Conservation (phyloP, 768 basidiomycete genomes). For the Tremella fuciformis region DNA sequence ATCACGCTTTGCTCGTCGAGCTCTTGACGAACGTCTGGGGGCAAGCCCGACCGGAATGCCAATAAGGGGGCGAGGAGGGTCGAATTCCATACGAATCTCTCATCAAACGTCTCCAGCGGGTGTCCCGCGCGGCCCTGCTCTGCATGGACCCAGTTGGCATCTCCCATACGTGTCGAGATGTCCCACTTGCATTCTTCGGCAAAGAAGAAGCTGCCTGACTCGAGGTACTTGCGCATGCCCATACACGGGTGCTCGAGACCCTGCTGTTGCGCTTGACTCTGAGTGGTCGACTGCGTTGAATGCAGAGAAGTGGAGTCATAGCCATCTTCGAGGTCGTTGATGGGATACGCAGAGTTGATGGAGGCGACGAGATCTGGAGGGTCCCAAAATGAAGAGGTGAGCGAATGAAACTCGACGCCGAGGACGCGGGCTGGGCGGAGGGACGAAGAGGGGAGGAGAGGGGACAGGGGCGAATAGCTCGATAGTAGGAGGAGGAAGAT, state of each 20-base stretch:
- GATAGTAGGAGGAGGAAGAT: conserved; percentile 81
- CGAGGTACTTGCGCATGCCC: conserved; percentile 83
- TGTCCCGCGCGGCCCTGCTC: conserved; percentile 33
- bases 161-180: conserved; percentile 74
- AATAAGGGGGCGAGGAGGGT: conserved; percentile 81
- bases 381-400: conserved; percentile 83
- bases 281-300: conserved; percentile 48
- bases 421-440: conserved; percentile 70
- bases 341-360: background rate
- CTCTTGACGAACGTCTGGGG: conserved; percentile 65
- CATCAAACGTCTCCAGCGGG: conserved; percentile 45
- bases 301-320: conserved; percentile 14
- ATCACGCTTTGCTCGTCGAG: conserved; percentile 62
- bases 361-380: conserved; percentile 53
- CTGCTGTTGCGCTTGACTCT: conserved; percentile 44
- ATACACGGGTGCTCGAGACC: conserved; percentile 79
- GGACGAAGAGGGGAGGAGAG: conserved; percentile 58
- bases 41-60: conserved; percentile 78
- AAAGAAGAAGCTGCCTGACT: conserved; percentile 90
- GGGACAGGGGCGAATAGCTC: conserved; percentile 66
- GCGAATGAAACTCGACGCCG: conserved; percentile 81
- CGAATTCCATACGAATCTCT: conserved; percentile 80
- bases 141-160: conserved; percentile 63
- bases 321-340: conserved; percentile 26
- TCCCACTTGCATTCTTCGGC: conserved; percentile 82